Evolutionary conservation across 148 eudicot species (phyloP).

Genomic region (Chenopodium berlandieri): DNA sequence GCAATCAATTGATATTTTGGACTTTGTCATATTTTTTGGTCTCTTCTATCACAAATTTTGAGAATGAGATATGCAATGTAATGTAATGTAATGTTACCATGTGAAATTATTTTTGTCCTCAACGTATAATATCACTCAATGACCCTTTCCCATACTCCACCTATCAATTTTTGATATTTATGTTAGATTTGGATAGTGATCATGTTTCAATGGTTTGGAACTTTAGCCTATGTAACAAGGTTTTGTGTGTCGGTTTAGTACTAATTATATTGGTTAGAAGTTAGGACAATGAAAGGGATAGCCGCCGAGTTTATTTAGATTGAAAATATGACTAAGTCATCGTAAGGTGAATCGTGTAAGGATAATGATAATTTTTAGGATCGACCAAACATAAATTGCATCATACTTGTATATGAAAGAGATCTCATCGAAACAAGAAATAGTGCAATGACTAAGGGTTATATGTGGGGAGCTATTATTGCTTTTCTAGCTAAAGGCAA

Average conservation of each 20-base stretch:
- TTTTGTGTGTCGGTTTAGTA: neutral
- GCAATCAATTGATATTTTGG: slow-evolving; percentile 23
- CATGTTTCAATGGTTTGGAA: neutral
- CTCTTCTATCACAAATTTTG: slow-evolving; percentile 5
- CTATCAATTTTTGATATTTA: neutral
- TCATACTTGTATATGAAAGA: too few relatives aligned
- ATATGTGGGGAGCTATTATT: too few relatives aligned
- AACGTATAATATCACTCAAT: neutral
- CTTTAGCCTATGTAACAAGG: neutral
- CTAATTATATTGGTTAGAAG: neutral
- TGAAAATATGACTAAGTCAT: too few relatives aligned
- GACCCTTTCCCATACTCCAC: neutral
- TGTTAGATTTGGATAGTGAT: neutral
- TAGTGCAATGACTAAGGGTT: too few relatives aligned
- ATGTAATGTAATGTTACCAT: slow-evolving; percentile 14
- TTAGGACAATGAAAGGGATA: neutral
- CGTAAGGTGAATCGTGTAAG: too few relatives aligned
- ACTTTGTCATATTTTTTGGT: neutral
- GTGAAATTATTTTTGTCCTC: slow-evolving; percentile 27
- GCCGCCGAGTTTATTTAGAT: neutral
- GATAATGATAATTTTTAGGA: too few relatives aligned
- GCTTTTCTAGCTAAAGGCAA: too few relatives aligned
- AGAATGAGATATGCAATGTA: neutral
- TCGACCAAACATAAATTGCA: too few relatives aligned
- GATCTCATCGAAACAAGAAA: too few relatives aligned